Evolutionary conservation across 768 basidiomycete genomes (phyloP).

Genomic region (Kwoniella sp.): DNA sequence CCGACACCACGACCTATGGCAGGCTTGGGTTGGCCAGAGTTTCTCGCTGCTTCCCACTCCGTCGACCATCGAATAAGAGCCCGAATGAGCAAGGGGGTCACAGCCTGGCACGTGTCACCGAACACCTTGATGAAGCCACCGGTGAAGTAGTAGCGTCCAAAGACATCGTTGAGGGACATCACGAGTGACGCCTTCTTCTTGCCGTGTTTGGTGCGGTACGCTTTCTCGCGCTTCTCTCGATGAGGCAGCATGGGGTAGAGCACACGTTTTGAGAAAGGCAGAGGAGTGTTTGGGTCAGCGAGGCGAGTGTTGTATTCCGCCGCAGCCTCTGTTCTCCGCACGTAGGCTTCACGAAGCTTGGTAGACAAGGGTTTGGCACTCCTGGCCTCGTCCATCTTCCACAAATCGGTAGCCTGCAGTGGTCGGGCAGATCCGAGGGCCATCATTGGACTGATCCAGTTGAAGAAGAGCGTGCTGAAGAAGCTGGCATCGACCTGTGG

Average conservation of each 20-base stretch:
- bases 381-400: constrained; percentile 65
- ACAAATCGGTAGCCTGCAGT: constrained; percentile 73
- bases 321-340: constrained; percentile 58
- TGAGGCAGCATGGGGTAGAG: constrained; percentile 61
- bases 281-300: constrained; percentile 63
- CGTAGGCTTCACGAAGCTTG: constrained; percentile 63
- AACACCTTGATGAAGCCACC: constrained; percentile 54
- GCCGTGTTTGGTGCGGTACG: constrained; percentile 41
- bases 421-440: constrained; percentile 72
- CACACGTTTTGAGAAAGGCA: constrained; percentile 54
- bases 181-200: constrained; percentile 45
- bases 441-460: constrained; percentile 71
- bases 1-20: constrained; percentile 64
- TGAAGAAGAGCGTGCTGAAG: constrained; percentile 62
- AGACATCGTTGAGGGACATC: constrained; percentile 46
- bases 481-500: constrained; percentile 66
- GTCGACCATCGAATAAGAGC: constrained; percentile 44
- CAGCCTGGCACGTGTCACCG: constrained; percentile 51
- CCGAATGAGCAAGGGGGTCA: constrained; percentile 34
- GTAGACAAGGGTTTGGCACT: constrained; percentile 61
- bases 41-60: constrained; percentile 24
- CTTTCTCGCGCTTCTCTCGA: constrained; percentile 50
- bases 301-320: constrained; percentile 68
- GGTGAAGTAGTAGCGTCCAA: constrained; percentile 40
- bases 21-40: constrained; percentile 45